Base-by-base conservation (phyloP, 1,139 yeast genomes). In the Martiniozyma asiatica region DNA sequence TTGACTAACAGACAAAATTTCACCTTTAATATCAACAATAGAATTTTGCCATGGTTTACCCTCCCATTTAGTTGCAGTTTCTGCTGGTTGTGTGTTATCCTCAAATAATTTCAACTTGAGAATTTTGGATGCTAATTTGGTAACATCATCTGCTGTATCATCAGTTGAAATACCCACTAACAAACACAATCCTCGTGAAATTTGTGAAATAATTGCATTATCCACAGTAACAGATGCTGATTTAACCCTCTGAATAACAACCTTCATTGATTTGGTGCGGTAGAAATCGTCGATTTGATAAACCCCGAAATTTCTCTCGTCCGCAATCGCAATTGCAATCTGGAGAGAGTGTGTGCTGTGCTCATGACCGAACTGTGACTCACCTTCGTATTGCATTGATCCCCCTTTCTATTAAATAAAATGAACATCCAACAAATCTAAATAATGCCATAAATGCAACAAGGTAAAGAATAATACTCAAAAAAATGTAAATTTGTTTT, bases 141-240 rank as follows among this genome's bases (percentile, higher is more conserved):
- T 66, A 4, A 80, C 77, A 43, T 85, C 96, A 13, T 68, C 84
- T 14, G 54, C 54, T 5, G 87, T 74, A 45, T 87, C 98, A 8
- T 70, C 74, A 3, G 70, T 71, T 19, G 85, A 71, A 14, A 87
- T 74, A 0, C 98, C 98, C 7, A 89, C 87, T 14, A 87, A 62
- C 2, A 87, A 62, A 67, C 85, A 61, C 24, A 84, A 61, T 0
- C 98, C 98, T 38, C 66, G 65, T 16, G 65, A 64, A 32, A 87
- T 85, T 31, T 72, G 61, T 1, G 96, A 82, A 1, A 85, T 68
- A 0, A 79, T 60, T 31, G 65, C 52, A 11, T 65, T 61, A 35
- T 84, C 82, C 1, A 89, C 97, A 0, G 81, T 68, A 1, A 87
- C 97, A 0, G 94, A 77, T 0, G 96, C 96, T 31, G 66, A 65